phyloP scores from a whole-genome alignment of 805 yeast species.

The Vanderwaltozyma tropicalis region DNA sequence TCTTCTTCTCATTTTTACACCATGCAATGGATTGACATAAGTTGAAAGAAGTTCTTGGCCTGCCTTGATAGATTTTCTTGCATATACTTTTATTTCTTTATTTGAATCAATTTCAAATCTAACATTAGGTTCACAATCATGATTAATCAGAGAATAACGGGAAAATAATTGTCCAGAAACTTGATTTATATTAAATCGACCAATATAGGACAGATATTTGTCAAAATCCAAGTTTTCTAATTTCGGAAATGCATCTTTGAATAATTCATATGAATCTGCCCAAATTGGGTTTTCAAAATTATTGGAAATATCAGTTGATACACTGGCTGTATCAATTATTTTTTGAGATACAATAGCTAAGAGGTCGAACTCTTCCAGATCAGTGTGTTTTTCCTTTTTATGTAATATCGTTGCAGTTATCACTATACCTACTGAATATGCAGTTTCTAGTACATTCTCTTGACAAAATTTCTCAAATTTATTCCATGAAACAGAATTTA shows the following conservation, averaged over 20 bases:
- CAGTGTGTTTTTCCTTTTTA: constrained; percentile 7
- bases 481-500: constrained; percentile 41
- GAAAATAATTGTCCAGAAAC: constrained; percentile 52
- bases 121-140: constrained; percentile 65
- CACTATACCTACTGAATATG: constrained; percentile 52
- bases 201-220: constrained; percentile 51
- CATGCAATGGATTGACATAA: constrained; percentile 58
- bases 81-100: constrained; percentile 48
- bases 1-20: constrained; percentile 51
- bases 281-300: constrained; percentile 41
- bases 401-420: constrained; percentile 30
- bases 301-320: constrained; percentile 36
- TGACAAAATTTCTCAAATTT: constrained; percentile 51
- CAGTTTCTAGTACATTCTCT: constrained; percentile 57
- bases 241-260: constrained; percentile 39
- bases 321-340: constrained; percentile 47
- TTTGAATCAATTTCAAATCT: constrained; percentile 38
- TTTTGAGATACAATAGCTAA: constrained; percentile 66
- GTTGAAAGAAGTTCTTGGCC: constrained; percentile 63
- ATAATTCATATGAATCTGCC: constrained; percentile 44
- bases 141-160: constrained; percentile 63
- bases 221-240: constrained; percentile 34
- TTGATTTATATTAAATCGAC: constrained; percentile 67
- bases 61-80: constrained; percentile 44
- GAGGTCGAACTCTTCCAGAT: constrained; percentile 39